Percentiles rank a stretch among this genome's conserved stretches.
These are phyloP conservation scores for Sanguinoderma infundibulare DNA, from an alignment of 1,284 basidiomycete species.

Conservation along the genomic window DNA sequence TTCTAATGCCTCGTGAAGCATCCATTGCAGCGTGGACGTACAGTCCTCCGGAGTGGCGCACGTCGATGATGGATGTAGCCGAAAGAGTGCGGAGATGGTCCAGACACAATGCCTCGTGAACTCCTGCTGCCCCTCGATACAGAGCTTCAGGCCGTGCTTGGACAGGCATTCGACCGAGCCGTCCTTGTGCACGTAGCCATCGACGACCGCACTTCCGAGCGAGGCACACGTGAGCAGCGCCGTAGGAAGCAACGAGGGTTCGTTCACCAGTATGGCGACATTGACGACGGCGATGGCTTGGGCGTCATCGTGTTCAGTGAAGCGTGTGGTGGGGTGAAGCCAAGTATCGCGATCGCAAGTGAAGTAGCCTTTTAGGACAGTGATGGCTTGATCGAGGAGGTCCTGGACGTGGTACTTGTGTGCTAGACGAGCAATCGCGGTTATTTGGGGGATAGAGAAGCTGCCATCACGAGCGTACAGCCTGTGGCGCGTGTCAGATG, in stretches of 20 bases:
- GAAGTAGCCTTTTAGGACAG: background rate
- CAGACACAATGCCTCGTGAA: no score
- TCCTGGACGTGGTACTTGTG: background rate
- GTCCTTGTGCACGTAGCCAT: slow-evolving; percentile 10
- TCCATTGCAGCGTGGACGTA: no score
- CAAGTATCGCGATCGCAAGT: slow-evolving; percentile 2
- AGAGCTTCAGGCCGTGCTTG: background rate
- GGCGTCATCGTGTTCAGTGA: background rate
- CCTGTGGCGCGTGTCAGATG: no score
- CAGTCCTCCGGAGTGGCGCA: no score
- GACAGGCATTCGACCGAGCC: slow-evolving; percentile 1
- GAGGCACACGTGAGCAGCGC: slow-evolving; percentile 7
- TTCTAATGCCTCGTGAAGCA: no score
- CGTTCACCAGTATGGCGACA: slow-evolving; percentile 4
- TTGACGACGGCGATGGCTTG: slow-evolving; percentile 4
- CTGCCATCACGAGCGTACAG: background rate
- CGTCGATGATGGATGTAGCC: no score
- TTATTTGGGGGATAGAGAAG: background rate
- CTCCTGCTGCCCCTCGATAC: slow-evolving; percentile 4
- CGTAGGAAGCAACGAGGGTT: background rate
- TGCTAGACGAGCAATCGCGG: background rate
- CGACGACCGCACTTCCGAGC: background rate
- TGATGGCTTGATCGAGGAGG: background rate
- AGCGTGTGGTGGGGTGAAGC: background rate
- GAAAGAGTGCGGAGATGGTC: no score